Base-by-base conservation (phyloP, 148 eudicot genomes). In the Silene conica region DNA sequence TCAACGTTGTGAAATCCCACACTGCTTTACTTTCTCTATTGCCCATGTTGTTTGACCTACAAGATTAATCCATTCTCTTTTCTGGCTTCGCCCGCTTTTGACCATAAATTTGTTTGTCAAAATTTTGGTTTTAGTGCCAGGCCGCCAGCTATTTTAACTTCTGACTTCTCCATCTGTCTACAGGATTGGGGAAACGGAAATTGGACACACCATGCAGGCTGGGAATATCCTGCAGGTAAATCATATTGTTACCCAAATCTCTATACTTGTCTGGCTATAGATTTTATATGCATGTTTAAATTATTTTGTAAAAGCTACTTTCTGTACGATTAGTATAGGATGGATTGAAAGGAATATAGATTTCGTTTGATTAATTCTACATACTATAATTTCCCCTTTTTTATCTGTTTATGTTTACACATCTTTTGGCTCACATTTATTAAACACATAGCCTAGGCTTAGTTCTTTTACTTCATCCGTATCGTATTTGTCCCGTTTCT, bases 101-200 rank as follows among this genome's bases (percentile, higher is more conserved):
- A 41, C 50, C 21, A 19, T 21, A 6, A 46, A 18, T 63, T 38
- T 50, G 14, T 38, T 60, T 46, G 61, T 23, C 10, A 43, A 55
- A 12, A 41, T 50, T 50, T 50, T 50, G 8, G 55, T 50, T 50
- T 50, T 50, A 50, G 43, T 38, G 43, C 43, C 43, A 38, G 43
- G 43, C 16, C 55, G 55, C 55, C 16, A 50, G 3, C 55, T 50
- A 12, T 13, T 69, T 22, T 19, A 43, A 75, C 48, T 46, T 21
- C 50, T 63, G 28, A 41, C 60, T 58, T 77, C 5, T 57, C 59
- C 63, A 20, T 67, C 50, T 63, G 18, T 61, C 50, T 83, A 81
- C 80, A 95, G 99, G 96, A 92, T 41, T 89, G 92, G 90, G 86
- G 82, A 65, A 85, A 83, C 84, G 74, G 83, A 26, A 85, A 83